Base-by-base conservation (phyloP, 768 basidiomycete genomes). In the Tephrocybe rancida region DNA sequence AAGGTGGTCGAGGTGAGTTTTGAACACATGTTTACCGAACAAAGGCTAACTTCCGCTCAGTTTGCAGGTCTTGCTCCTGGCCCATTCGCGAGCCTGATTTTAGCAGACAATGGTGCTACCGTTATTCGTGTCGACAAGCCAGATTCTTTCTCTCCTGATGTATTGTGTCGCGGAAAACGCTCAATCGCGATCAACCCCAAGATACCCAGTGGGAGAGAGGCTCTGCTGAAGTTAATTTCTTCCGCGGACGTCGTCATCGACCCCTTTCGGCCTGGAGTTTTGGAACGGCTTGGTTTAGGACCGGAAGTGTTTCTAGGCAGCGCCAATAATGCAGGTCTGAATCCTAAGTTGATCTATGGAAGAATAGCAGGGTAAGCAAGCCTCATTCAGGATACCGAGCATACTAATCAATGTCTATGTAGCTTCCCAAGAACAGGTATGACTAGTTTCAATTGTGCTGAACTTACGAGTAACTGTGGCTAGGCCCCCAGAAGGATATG, bases 31-130 rank as follows among this genome's bases (percentile, higher is more conserved):
- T 16, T 29, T 43, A n/a, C n/a, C 11, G 14, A n/a, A 21, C 30
- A 14, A 37, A 0, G 5, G 32, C 27, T 38, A 9, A 27, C 8
- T 21, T 43, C 13, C 58, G n/a, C 18, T 21, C 18, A 92, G 88
- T 90, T 92, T 62, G 90, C 86, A 24, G 91, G 90, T 26, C 77
- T 93, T 24, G 91, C 90, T 3, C 91, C 91, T 1, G 90, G 83
- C 0, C 90, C 91, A 0, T 92, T 90, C 59, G 83, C 88, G 8
- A 89, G 88, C 25, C 77, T 92, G 38, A 65, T 92, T 41, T 78
- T 94, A 29, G 85, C 90, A 1, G 90, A 92, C 69, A 85, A 87
- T 60, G 90, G 91, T 3, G 91, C 90, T 30, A 79, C 78, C 42
- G 90, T 93, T 35, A 80, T 81, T 18, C 85, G 91, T 26, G 76